Percentiles rank a stretch among this genome's conserved stretches.
phyloP scores from a whole-genome alignment of 371 early-diverging fungal genomes.

The Syncephalastrum monosporum region DNA sequence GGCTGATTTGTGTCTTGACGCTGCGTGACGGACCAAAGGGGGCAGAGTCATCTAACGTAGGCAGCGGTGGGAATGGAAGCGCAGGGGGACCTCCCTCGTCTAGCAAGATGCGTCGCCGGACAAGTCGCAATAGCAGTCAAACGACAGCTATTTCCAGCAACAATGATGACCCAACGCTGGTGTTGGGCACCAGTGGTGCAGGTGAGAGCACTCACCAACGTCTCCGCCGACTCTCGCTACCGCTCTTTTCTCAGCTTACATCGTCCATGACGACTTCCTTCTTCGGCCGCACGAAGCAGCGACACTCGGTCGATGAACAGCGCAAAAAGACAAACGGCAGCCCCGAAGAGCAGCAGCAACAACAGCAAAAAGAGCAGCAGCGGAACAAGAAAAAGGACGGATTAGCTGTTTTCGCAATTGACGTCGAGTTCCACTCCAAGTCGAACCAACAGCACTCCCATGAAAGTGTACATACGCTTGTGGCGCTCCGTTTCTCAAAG shows the following conservation, averaged over 20 bases:
- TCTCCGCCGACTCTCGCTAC: slow-evolving; percentile 29
- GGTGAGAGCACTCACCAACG: slow-evolving; percentile 1
- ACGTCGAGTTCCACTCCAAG: slow-evolving; percentile 16
- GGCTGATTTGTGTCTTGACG: slow-evolving; percentile 35
- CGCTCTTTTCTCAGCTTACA: slow-evolving; percentile 36
- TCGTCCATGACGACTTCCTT: slow-evolving; percentile 47
- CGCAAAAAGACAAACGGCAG: background rate
- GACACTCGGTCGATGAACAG: slow-evolving; percentile 29
- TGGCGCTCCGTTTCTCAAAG: slow-evolving; percentile 38
- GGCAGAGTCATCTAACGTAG: background rate
- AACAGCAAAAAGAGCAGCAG: slow-evolving; percentile 7
- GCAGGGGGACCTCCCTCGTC: slow-evolving; percentile 1
- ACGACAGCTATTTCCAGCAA: slow-evolving; percentile 11
- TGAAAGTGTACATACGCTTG: slow-evolving; percentile 5
- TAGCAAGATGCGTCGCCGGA: slow-evolving; percentile 12
- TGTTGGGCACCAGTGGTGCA: slow-evolving; percentile 2
- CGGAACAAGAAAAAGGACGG: slow-evolving; percentile 32
- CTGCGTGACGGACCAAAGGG: slow-evolving; percentile 25
- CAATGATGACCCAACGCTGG: slow-evolving; percentile 10
- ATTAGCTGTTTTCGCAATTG: slow-evolving; percentile 32
- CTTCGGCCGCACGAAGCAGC: slow-evolving; percentile 31
- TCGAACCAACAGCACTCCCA: background rate
- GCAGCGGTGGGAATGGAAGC: background rate
- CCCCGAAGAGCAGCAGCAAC: background rate
- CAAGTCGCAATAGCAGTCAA: slow-evolving; percentile 15